phyloP scores from a whole-genome alignment of 2,329 filamentous ascomycete species.

The Fusarium transvaalense region DNA sequence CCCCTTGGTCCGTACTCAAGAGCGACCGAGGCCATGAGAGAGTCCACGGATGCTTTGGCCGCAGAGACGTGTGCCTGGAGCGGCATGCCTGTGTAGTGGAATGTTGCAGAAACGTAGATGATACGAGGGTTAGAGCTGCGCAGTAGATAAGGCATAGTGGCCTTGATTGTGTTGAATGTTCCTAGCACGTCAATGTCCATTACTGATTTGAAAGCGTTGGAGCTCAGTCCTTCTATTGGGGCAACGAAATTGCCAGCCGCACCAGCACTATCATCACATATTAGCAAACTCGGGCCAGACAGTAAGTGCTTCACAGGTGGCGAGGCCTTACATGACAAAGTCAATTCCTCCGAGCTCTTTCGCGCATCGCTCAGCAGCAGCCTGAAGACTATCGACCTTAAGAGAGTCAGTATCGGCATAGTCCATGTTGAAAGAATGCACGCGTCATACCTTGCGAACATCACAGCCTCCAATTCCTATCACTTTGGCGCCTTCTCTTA shows the following conservation, averaged over 20 bases:
- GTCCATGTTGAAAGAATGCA: not conserved
- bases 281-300: conserved; percentile 1
- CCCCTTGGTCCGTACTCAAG: conserved; percentile 92
- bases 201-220: conserved; percentile 94
- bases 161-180: conserved; percentile 95
- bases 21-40: conserved; percentile 81
- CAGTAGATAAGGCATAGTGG: conserved; percentile 84
- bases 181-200: conserved; percentile 97
- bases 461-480: conserved; percentile 85
- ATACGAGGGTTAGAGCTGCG: conserved; percentile 84
- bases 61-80: conserved; percentile 91
- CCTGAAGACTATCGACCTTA: conserved; percentile 57
- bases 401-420: conserved; percentile 3
- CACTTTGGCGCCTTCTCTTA: conserved; percentile 82
- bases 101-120: conserved; percentile 88
- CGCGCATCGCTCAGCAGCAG: conserved; percentile 82
- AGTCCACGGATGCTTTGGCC: conserved; percentile 92
- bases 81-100: conserved; percentile 89
- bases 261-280: conserved; percentile 73
- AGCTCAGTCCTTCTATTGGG: conserved; percentile 81
- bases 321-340: conserved; percentile 80
- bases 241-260: conserved; percentile 97
- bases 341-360: conserved; percentile 90
- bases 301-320: not conserved
- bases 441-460: conserved; percentile 74